Percentiles rank a stretch among this genome's conserved stretches.
phyloP scores from a whole-genome alignment of 441 rosid genomes.

The Gossypium gossypioides region DNA sequence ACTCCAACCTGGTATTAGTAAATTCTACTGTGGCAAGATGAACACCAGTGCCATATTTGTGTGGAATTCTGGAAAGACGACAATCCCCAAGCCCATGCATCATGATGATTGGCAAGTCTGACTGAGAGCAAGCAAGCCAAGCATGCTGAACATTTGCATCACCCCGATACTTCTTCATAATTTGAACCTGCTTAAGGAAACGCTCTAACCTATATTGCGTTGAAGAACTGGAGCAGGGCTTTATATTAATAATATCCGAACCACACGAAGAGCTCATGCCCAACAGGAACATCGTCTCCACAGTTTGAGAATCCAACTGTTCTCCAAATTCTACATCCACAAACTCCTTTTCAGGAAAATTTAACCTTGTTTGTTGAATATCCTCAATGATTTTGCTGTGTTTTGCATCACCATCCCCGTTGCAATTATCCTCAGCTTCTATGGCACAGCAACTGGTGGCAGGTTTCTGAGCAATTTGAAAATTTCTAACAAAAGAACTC shows the following conservation, averaged over 20 bases:
- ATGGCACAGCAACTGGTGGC: conserved; percentile 17
- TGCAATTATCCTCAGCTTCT: conserved; percentile 40
- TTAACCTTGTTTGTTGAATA: conserved; percentile 19
- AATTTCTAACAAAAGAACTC: conserved; percentile 34
- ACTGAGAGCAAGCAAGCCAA: conserved; percentile 77
- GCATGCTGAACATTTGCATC: conserved; percentile 71
- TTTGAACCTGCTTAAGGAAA: conserved; percentile 69
- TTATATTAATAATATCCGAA: conserved; percentile 38
- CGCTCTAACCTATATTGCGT: conserved; percentile 51
- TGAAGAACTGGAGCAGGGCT: conserved; percentile 34
- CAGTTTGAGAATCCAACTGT: conserved; percentile 34
- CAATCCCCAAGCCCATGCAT: conserved; percentile 61
- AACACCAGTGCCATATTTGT: conserved; percentile 62
- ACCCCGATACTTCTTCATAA: conserved; percentile 57
- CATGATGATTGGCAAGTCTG: conserved; percentile 31
- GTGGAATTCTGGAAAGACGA: conserved; percentile 41
- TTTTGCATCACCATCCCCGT: conserved; percentile 34
- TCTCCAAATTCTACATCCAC: conserved; percentile 26
- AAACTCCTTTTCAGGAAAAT: conserved; percentile 10
- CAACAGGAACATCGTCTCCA: conserved; percentile 39
- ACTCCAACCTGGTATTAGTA: conserved; percentile 49
- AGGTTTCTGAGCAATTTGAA: conserved; percentile 35
- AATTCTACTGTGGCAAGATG: conserved; percentile 60
- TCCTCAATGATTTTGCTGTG: conserved; percentile 28
- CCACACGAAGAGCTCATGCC: conserved; percentile 38